Evolutionary conservation across 768 basidiomycete species (phyloP).

Genomic region (Hygrophorus pudorinus): DNA sequence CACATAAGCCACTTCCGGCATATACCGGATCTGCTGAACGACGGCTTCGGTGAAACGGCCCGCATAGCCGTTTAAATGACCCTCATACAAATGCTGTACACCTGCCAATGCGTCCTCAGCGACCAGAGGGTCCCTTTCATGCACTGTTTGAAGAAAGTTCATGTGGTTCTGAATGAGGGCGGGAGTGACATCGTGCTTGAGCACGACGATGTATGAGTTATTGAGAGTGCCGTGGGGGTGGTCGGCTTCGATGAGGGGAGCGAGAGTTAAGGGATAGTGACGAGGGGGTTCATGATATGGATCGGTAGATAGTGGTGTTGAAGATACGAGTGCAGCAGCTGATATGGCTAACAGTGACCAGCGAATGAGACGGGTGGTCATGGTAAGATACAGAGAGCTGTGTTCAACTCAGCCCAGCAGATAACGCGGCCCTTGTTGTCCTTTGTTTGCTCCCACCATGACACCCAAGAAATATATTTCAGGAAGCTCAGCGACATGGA

Average conservation of each 20-base stretch:
- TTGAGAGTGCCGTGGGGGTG: constrained; percentile 67
- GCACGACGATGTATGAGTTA: constrained; percentile 91
- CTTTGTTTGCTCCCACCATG: too few relatives aligned
- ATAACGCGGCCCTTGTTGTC: not conserved
- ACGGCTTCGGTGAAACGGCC: constrained; percentile 65
- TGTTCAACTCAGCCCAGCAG: constrained; percentile 4
- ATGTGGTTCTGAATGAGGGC: constrained; percentile 64
- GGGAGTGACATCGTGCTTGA: constrained; percentile 60
- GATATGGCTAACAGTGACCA: constrained; percentile 35
- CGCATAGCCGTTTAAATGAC: constrained; percentile 68
- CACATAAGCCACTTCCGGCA: constrained; percentile 87
- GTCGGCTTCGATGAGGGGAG: constrained; percentile 47
- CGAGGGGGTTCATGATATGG: constrained; percentile 19
- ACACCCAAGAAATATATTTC: too few relatives aligned
- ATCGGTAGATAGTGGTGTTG: constrained; percentile 44
- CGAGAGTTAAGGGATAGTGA: constrained; percentile 37
- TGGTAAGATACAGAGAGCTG: constrained; percentile 22
- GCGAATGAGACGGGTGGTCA: constrained; percentile 32
- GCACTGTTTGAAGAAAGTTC: constrained; percentile 63
- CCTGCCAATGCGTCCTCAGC: constrained; percentile 38
- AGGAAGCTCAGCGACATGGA: too few relatives aligned
- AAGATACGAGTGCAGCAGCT: constrained; percentile 20
- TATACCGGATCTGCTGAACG: constrained; percentile 63
- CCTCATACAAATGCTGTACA: constrained; percentile 67
- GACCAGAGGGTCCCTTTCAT: constrained; percentile 40